Evolutionary conservation across 1,139 yeast genomes (phyloP).

Genomic region (Taphrina wiesneri): DNA sequence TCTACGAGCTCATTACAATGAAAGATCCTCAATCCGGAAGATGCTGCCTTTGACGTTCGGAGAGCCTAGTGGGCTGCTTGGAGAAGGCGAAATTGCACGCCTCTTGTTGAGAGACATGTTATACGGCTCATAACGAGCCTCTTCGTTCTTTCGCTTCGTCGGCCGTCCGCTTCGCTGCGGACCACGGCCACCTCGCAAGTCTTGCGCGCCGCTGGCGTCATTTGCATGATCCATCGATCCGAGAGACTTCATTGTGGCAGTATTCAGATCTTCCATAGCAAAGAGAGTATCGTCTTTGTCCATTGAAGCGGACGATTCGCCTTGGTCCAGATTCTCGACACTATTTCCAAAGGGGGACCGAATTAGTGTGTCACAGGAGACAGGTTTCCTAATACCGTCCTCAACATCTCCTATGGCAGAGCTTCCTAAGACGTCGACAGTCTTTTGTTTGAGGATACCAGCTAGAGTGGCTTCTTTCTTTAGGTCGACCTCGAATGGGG

Average conservation of each 20-base stretch:
- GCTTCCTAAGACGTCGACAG: neutral
- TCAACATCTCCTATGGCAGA: neutral
- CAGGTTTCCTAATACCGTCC: neutral
- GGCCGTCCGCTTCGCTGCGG: neutral
- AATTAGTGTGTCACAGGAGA: neutral
- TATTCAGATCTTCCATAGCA: conserved; percentile 4
- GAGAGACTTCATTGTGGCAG: neutral
- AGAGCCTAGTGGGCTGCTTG: conserved; percentile 25
- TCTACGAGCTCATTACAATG: neutral
- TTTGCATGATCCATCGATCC: neutral
- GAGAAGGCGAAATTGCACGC: conserved; percentile 29
- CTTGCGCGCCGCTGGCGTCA: neutral
- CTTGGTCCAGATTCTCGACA: neutral
- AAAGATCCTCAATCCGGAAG: conserved; percentile 23
- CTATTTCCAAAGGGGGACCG: neutral
- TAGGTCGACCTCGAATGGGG: conserved; percentile 21
- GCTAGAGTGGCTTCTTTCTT: conserved; percentile 31
- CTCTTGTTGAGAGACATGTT: conserved; percentile 9
- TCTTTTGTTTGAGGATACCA: conserved; percentile 10
- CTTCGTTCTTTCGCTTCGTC: conserved; percentile 11
- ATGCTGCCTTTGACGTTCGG: conserved; percentile 23
- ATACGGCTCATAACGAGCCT: conserved; percentile 13
- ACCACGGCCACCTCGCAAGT: neutral
- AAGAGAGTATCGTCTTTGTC: conserved; percentile 8
- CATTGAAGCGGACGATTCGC: neutral